Evolutionary conservation across 2,329 filamentous ascomycete species (phyloP), one percentile per base, ranked within the genome.

Genomic region (Zymoseptoria tritici): DNA sequence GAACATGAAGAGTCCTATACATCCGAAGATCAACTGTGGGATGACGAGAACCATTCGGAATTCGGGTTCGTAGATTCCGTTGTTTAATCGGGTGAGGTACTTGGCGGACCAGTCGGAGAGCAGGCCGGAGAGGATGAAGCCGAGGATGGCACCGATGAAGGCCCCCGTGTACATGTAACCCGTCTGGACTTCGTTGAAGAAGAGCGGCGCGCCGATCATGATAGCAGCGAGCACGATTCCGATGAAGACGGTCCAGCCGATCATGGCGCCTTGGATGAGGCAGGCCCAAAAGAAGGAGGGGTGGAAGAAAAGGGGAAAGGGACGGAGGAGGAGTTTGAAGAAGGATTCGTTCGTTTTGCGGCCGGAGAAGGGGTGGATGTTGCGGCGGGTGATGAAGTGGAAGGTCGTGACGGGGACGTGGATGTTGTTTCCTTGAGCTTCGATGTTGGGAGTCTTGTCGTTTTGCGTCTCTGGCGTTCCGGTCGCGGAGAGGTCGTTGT

Each of bases 231-330:
- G 78, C 65, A 94, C 85, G 62, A 94, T 87, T 59, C 90, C 89
- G 65, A 96, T 93, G 70, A 97, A 90, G 16, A 97, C 90, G 1
- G 92, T 96, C 92, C 93, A 97, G 64, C 92, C 93, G 69, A 97
- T 96, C 70, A 96, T 84, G 4, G 89, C 85, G 16, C 92, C 92
- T 79, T 96, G 92, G 55, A 92, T 90, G 3, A 97, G 79, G 68
- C 83, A 85, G 16, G 82, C 81, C 89, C 91, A 96, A 49, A 95
- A 74, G 66, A 97, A 90, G 7, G 89, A 90, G 0, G 91, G 92
- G 71, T 97, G 92, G 6, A 88, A 73, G 67, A 96, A 87, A 0
- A 97, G 81, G 0, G 90, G 90, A 57, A 97, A 86, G 0, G 92
- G 93, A 2, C 92, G 83, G 13, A 87, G 72, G 13, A 86, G 74